Evolutionary conservation across 2,329 filamentous ascomycete genomes (phyloP), one percentile per base, ranked within the genome.

Genomic region (Pseudogymnoascus sp.): DNA sequence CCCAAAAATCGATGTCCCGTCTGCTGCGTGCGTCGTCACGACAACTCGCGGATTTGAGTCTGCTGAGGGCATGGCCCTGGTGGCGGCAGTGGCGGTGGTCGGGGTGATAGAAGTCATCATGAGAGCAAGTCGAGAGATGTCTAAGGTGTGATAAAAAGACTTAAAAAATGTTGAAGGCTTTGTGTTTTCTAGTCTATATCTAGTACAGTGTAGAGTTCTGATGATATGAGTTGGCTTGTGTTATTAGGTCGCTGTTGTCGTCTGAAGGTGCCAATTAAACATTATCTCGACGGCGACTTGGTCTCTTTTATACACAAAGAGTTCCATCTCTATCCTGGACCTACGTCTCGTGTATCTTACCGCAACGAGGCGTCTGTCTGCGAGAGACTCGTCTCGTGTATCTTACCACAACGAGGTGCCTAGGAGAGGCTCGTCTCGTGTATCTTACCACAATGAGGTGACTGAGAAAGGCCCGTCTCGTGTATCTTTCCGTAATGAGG

Each of bases 1-100:
- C 4, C 63, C 64, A 67, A 76, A 74, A 61, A 74, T 66, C 19
- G 75, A 74, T 10, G 64, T 70, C 16, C 74, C 74, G 50, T 71
- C 66, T 11, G 66, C 56, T 13, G 64, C 64, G 68, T 75, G 72
- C 7, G 67, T 65, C 5, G 74, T 75, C 59, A 69, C 64, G 21
- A 76, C 68, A 7, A 75, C 61, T 26, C 72, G 73, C 11, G 72
- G 68, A 37, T 42, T 42, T 21, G 38, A 42, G 16, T 21, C 16
- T 42, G 38, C 38, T 42, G 38, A 5, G 60, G 61, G 38, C 35
- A 62, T 56, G 14, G 40, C 42, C 4, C 2, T 62, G 8, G 38
- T 62, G 16, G 21, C 19, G 40, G 61, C 21, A 42, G 8, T 16
- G 38, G 38, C 16, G 38, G 38, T 13, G 38, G 38, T 19, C n/a